phyloP scores from a whole-genome alignment of 139 green algal genomes.

The Spirogloea muscicola region DNA sequence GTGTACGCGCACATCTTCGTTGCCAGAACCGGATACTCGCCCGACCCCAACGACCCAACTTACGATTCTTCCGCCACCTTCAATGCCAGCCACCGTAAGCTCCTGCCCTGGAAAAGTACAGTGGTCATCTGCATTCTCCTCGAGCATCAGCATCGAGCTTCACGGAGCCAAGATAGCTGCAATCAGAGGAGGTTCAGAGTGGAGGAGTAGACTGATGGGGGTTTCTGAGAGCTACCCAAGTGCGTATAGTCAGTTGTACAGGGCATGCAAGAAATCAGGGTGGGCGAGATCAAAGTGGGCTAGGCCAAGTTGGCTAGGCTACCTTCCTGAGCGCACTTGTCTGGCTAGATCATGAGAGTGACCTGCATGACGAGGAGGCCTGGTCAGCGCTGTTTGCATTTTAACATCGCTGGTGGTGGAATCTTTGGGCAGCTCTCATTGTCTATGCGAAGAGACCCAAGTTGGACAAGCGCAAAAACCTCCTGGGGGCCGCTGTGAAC shows the following conservation, averaged over 20 bases:
- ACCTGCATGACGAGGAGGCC: not conserved
- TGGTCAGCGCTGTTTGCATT: not conserved
- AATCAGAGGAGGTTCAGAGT: not conserved
- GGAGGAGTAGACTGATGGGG: not conserved
- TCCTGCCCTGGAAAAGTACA: not conserved
- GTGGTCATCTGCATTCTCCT: not conserved
- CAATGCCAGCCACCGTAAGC: not conserved
- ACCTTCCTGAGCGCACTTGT: not conserved
- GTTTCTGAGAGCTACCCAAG: not conserved
- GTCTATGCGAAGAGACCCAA: conserved; percentile 25
- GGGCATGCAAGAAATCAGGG: too few species aligned
- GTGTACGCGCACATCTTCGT: conserved; percentile 78
- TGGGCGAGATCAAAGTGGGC: too few species aligned
- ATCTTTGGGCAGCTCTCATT: conserved; percentile 24
- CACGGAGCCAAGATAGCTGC: not conserved
- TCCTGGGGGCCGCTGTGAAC: conserved; percentile 19
- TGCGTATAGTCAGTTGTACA: not conserved
- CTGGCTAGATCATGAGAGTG: not conserved
- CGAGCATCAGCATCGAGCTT: not conserved
- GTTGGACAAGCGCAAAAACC: conserved; percentile 33
- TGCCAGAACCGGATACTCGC: conserved; percentile 42
- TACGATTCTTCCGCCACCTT: conserved; percentile 42
- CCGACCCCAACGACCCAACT: conserved; percentile 37
- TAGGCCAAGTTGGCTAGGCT: too few species aligned
- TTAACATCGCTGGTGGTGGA: not conserved